A percentile compares a stretch with the other conserved stretches of the same genome.
Evolutionary conservation across 306 rosid species (phyloP).

Genomic region (Oxytropis ochrocephala): DNA sequence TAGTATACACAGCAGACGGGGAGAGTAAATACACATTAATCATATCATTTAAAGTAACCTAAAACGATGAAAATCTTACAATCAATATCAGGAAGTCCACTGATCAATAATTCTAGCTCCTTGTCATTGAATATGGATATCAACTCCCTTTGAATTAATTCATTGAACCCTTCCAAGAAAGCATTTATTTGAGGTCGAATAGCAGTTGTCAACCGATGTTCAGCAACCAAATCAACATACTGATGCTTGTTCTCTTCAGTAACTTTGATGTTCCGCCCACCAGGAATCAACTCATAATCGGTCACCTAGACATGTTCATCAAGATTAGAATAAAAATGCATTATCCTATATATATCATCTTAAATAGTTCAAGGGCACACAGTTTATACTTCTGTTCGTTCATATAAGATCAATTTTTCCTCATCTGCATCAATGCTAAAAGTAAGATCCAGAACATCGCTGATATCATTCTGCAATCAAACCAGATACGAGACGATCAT

Average conservation of each 20-base stretch:
- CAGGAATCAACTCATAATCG: constrained; percentile 92
- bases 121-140: constrained; percentile 91
- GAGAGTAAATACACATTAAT: not conserved
- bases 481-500: not conserved
- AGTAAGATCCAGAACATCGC: constrained; percentile 78
- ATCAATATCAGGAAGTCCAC: constrained; percentile 99
- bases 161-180: constrained; percentile 82
- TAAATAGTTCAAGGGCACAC: constrained; percentile 13
- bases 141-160: constrained; percentile 62
- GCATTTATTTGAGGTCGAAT: constrained; percentile 97
- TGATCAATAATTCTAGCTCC: constrained; percentile 88
- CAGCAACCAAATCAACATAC: constrained; percentile 88
- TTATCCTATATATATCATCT: not conserved
- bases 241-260: constrained; percentile 95
- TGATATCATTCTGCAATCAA: constrained; percentile 74
- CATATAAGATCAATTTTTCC: constrained; percentile 86
- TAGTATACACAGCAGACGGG: not conserved
- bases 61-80: constrained; percentile 42
- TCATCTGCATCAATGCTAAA: constrained; percentile 99
- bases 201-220: constrained; percentile 96
- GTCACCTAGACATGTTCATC: constrained; percentile 60
- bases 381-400: constrained; percentile 71
- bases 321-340: constrained; percentile 22
- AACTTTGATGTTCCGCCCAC: constrained; percentile 91
- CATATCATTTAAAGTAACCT: not conserved